Conservation (phyloP, 108 stramenopile species). For the Pseudonitzschia pungens region DNA sequence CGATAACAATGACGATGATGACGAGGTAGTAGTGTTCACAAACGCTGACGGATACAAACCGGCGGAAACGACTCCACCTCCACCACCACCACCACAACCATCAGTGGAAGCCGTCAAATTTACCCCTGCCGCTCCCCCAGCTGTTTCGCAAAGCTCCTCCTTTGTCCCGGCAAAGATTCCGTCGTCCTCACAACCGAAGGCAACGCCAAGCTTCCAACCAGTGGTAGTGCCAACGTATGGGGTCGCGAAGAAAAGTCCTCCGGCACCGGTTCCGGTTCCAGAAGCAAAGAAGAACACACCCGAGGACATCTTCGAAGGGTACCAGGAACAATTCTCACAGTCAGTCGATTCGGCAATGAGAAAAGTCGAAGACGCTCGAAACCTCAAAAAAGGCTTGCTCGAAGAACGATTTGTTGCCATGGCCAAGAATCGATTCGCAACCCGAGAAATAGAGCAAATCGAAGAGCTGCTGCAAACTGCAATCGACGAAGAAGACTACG, state of each 20-base stretch:
- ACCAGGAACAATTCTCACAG: constrained; percentile 36
- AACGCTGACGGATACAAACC: constrained; percentile 11
- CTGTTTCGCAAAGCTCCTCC: neutral
- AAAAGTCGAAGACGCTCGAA: constrained; percentile 29
- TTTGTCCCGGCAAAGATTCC: constrained; percentile 3
- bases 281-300: constrained; percentile 25
- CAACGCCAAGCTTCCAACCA: neutral
- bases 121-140: constrained; percentile 7
- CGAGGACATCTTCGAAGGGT: constrained; percentile 30
- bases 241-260: neutral
- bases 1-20: constrained; percentile 15
- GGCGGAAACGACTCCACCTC: constrained; percentile 5
- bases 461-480: constrained; percentile 68
- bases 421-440: constrained; percentile 55
- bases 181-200: neutral
- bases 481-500: constrained; percentile 85
- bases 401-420: constrained; percentile 51
- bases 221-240: neutral
- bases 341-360: constrained; percentile 31
- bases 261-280: neutral
- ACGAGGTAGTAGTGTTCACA: constrained; percentile 21
- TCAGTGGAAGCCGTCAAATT: neutral
- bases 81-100: too few relatives aligned
- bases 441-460: constrained; percentile 63
- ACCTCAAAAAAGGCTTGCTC: constrained; percentile 40